phyloP scores from a whole-genome alignment of 129 eudicot genomes.

The Deinandra increscens region DNA sequence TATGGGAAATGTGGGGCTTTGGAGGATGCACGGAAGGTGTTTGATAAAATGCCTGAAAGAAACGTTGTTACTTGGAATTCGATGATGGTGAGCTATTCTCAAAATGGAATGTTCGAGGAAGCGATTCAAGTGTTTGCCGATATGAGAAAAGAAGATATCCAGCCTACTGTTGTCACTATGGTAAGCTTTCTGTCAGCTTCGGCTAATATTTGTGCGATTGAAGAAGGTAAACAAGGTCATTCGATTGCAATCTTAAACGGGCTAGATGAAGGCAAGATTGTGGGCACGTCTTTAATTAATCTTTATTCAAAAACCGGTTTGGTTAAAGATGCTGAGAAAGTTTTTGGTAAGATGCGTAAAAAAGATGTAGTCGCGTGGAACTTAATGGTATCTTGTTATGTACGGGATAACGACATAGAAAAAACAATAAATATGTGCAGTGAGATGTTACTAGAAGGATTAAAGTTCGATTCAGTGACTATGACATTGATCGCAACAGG shows the following conservation, averaged over 20 bases:
- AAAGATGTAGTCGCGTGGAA: slow-evolving; percentile 76
- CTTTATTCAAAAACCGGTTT: slow-evolving; percentile 57
- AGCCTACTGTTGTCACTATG: slow-evolving; percentile 53
- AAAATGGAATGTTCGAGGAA: slow-evolving; percentile 58
- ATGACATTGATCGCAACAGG: slow-evolving; percentile 45
- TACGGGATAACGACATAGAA: slow-evolving; percentile 34
- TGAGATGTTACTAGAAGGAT: slow-evolving; percentile 43
- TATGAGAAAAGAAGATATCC: slow-evolving; percentile 59
- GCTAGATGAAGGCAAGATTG: slow-evolving; percentile 39
- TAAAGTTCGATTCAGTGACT: slow-evolving; percentile 62
- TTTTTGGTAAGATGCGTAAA: slow-evolving; percentile 54
- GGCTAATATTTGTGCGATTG: slow-evolving; percentile 43
- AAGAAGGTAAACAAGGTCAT: slow-evolving; percentile 76
- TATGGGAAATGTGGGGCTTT: slow-evolving; percentile 69
- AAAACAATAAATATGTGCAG: slow-evolving; percentile 36
- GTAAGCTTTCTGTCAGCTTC: slow-evolving; percentile 69
- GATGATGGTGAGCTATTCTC: slow-evolving; percentile 57
- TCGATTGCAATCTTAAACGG: slow-evolving; percentile 51
- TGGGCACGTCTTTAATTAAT: slow-evolving; percentile 60
- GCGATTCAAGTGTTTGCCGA: slow-evolving; percentile 47
- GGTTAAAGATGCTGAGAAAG: slow-evolving; percentile 51
- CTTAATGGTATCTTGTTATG: slow-evolving; percentile 62
- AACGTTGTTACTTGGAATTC: slow-evolving; percentile 84
- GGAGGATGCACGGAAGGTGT: slow-evolving; percentile 54
- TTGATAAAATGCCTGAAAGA: slow-evolving; percentile 57